A percentile compares a stretch with the other conserved stretches of the same genome.
These are phyloP conservation scores for Yamadazyma pseudoaaseri DNA, from an alignment of 1,139 yeast genomes.

Conservation along the genomic window DNA sequence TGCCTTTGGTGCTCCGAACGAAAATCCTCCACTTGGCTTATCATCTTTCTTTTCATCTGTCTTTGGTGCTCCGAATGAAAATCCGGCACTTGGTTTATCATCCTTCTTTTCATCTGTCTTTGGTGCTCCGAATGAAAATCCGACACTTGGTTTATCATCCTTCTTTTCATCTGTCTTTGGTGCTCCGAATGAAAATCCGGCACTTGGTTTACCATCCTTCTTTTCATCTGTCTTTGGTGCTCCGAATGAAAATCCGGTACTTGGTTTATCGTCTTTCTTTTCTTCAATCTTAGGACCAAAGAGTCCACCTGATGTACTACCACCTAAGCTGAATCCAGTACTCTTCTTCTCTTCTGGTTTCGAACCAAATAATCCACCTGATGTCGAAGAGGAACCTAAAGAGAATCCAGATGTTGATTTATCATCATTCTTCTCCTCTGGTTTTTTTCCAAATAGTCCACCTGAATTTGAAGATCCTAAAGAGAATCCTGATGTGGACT, in stretches of 20 bases:
- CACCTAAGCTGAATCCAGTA: conserved; percentile 6
- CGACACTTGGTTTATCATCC: conserved; percentile 8
- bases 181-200: conserved; percentile 16
- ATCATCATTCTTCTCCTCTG: conserved; percentile 22
- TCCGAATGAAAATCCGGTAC: conserved; percentile 5
- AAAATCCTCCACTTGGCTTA: conserved; percentile 8
- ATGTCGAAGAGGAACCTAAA: conserved; percentile 17
- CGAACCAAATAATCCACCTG: conserved; percentile 15
- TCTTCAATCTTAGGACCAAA: conserved; percentile 11
- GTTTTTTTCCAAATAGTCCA: conserved; percentile 14
- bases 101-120: conserved; percentile 14
- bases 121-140: conserved; percentile 1
- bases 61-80: conserved; percentile 19
- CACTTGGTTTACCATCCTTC: conserved; percentile 11
- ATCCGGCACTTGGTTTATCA: conserved; percentile 15
- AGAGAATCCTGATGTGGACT: conserved; percentile 3
- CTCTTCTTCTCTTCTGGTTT: conserved; percentile 24
- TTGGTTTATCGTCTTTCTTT: conserved; percentile 19
- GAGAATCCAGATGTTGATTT: conserved; percentile 20
- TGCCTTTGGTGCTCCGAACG: conserved; percentile 14
- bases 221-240: conserved; percentile 11
- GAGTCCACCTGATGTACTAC: conserved; percentile 5
- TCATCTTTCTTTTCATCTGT: conserved; percentile 20
- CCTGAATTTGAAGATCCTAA: conserved; percentile 16
- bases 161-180: conserved; percentile 23